Percentiles rank a stretch among this genome's conserved stretches.
Conservation (phyloP, 2,329 filamentous ascomycete species). For the Cercospora zeae-maydis region DNA sequence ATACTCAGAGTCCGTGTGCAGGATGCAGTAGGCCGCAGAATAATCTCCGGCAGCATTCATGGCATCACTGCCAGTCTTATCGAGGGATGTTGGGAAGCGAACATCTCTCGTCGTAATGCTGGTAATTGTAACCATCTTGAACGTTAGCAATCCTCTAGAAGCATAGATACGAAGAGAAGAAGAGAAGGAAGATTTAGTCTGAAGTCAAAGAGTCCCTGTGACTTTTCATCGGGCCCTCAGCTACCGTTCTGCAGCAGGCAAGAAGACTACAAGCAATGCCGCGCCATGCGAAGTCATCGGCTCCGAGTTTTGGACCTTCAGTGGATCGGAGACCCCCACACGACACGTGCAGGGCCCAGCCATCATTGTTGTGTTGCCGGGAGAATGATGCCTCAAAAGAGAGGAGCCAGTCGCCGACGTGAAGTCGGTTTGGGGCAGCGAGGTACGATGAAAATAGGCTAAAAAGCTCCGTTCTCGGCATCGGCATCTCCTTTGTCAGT, state of each 20-base stretch:
- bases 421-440: conserved; percentile 1
- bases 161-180: not conserved
- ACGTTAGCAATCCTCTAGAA: not conserved
- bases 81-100: conserved; percentile 70
- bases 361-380: not conserved
- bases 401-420: conserved; percentile 6
- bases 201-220: not conserved
- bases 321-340: not conserved
- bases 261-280: conserved; percentile 14
- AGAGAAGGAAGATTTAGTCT: not conserved
- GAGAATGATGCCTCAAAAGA: conserved; percentile 8
- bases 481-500: not conserved
- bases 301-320: conserved; percentile 1
- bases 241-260: conserved; percentile 3
- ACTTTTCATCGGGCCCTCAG: conserved; percentile 8
- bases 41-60: conserved; percentile 96
- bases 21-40: conserved; percentile 89
- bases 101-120: conserved; percentile 47
- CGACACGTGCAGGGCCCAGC: not conserved
- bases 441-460: not conserved
- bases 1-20: conserved; percentile 70
- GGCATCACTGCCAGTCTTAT: conserved; percentile 93
- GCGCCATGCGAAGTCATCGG: conserved; percentile 11
- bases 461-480: not conserved
- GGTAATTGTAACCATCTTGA: conserved; percentile 47